Evolutionary conservation across 2,329 filamentous ascomycete species (phyloP).

Genomic region (Purpureocillium lavendulum): DNA sequence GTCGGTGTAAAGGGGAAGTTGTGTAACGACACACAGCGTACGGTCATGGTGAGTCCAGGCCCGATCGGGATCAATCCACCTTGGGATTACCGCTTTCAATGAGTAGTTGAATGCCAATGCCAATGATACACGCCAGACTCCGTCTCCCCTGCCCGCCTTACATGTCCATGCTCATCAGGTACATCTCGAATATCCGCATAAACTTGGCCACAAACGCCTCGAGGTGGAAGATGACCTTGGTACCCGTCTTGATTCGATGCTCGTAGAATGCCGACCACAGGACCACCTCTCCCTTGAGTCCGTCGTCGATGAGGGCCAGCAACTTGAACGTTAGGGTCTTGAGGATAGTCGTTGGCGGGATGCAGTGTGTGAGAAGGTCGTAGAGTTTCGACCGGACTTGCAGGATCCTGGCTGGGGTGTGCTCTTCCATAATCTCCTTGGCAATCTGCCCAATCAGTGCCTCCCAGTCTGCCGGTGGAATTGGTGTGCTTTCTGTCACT

Average conservation of each 20-base stretch:
- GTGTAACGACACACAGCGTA: too few species aligned
- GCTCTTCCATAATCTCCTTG: constrained; percentile 87
- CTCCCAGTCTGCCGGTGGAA: constrained; percentile 96
- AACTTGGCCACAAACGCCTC: constrained; percentile 99
- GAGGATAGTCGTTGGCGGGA: constrained; percentile 86
- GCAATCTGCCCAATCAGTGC: constrained; percentile 82
- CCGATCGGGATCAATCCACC: too few species aligned
- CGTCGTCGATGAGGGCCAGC: constrained; percentile 78
- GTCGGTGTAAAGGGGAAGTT: too few species aligned
- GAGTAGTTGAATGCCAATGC: too few species aligned
- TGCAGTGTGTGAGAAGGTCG: constrained; percentile 93
- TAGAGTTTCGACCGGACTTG: constrained; percentile 91
- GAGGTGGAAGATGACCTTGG: constrained; percentile 94
- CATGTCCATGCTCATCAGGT: constrained; percentile 76
- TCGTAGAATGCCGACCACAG: constrained; percentile 97
- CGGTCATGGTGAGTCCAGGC: too few species aligned
- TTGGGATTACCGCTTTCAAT: too few species aligned
- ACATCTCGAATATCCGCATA: constrained; percentile 93
- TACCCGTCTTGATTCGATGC: constrained; percentile 84
- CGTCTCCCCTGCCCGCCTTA: constrained; percentile 18
- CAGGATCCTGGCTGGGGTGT: constrained; percentile 81
- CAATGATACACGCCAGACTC: too few species aligned
- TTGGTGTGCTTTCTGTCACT: constrained; percentile 76
- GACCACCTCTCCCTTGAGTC: constrained; percentile 83
- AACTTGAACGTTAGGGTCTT: constrained; percentile 95